phyloP scores from a whole-genome alignment of 139 green algal genomes.

The Coccomyxa sp. region DNA sequence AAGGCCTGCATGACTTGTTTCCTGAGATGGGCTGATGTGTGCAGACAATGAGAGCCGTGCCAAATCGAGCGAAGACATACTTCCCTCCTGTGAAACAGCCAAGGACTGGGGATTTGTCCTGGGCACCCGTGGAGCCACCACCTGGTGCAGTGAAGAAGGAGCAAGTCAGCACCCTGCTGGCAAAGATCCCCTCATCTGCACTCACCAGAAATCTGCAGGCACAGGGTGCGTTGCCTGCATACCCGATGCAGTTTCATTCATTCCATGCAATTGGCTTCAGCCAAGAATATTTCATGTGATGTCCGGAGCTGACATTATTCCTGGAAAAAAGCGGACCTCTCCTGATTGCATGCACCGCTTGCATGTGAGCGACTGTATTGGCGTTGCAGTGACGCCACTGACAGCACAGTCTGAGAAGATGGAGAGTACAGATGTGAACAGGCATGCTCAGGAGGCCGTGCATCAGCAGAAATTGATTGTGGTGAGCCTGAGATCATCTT shows the following conservation, averaged over 20 bases:
- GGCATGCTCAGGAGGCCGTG: too few species aligned
- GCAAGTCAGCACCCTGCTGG: background rate
- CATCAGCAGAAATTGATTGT: too few species aligned
- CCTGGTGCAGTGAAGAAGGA: background rate
- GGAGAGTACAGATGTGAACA: too few species aligned
- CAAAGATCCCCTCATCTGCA: background rate
- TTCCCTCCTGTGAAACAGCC: background rate
- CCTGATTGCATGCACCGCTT: too few species aligned
- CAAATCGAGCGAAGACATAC: background rate
- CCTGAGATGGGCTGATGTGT: background rate
- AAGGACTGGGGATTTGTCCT: background rate
- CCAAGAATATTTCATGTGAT: background rate
- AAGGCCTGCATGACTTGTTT: background rate
- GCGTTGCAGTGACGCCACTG: too few species aligned
- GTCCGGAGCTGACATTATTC: background rate
- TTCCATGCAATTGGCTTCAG: background rate
- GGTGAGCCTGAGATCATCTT: too few species aligned
- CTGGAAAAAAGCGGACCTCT: background rate
- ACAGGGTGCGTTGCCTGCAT: background rate
- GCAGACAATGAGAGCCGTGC: background rate
- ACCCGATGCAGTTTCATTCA: background rate
- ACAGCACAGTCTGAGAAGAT: too few species aligned
- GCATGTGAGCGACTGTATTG: too few species aligned
- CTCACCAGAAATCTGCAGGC: background rate
- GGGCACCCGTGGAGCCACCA: background rate